Evolutionary conservation across 2,329 filamentous ascomycete species (phyloP).

Genomic region (Neodidymelliopsis sp.): DNA sequence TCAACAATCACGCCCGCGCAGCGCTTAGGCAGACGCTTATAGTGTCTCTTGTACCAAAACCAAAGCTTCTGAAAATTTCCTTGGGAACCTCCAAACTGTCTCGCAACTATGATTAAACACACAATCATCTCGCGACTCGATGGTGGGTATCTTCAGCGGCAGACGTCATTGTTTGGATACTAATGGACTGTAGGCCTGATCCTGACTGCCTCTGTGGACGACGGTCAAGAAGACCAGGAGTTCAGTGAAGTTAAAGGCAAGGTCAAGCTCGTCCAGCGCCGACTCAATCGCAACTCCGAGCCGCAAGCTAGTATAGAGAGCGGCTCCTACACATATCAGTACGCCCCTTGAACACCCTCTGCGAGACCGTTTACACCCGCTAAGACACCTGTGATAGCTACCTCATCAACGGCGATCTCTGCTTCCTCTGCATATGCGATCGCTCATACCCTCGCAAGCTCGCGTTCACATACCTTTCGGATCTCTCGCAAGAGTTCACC

Average conservation of each 20-base stretch:
- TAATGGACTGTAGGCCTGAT: slow-evolving; percentile 74
- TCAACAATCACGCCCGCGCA: slow-evolving; percentile 19
- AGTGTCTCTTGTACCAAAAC: not conserved
- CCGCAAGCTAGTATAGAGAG: slow-evolving; percentile 92
- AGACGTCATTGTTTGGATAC: slow-evolving; percentile 17
- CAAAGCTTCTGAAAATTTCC: too few species aligned
- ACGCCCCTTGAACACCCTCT: slow-evolving; percentile 45
- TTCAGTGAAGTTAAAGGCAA: slow-evolving; percentile 89
- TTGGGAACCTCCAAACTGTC: too few species aligned
- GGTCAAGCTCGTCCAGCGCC: slow-evolving; percentile 87
- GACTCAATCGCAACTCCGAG: slow-evolving; percentile 87
- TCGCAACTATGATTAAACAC: slow-evolving; percentile 76
- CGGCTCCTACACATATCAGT: slow-evolving; percentile 85
- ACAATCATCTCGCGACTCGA: slow-evolving; percentile 95
- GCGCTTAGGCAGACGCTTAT: slow-evolving; percentile 1
- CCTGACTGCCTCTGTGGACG: slow-evolving; percentile 93
- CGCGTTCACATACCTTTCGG: slow-evolving; percentile 96
- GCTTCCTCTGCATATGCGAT: slow-evolving; percentile 94
- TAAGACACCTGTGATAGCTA: slow-evolving; percentile 65
- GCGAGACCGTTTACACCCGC: not conserved
- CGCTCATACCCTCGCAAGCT: slow-evolving; percentile 95
- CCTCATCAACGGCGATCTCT: slow-evolving; percentile 80
- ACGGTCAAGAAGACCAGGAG: slow-evolving; percentile 74
- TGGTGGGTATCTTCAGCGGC: slow-evolving; percentile 60
- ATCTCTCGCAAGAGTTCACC: slow-evolving; percentile 89